Percentiles rank a stretch among this genome's conserved stretches.
Conservation (phyloP, 768 basidiomycete genomes). For the Hygrocybe punicea region DNA sequence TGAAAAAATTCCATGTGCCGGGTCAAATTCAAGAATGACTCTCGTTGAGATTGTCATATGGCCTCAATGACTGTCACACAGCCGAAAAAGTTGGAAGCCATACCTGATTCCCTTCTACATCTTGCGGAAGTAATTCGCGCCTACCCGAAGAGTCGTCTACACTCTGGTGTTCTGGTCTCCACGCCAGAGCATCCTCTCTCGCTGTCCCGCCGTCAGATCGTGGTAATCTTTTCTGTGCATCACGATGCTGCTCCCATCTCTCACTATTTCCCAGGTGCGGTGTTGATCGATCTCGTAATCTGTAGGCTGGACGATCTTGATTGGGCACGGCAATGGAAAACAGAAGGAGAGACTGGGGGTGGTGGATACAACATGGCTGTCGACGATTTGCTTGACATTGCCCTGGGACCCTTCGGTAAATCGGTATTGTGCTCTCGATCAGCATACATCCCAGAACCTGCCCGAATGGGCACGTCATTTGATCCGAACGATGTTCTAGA, state of each 20-base stretch:
- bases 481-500: conserved; percentile 16
- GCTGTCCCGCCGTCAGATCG: neutral
- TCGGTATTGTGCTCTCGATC: conserved; percentile 21
- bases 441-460: conserved; percentile 29
- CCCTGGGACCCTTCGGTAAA: conserved; percentile 27
- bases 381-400: conserved; percentile 23
- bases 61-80: neutral
- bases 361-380: neutral
- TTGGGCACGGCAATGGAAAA: neutral
- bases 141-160: conserved; percentile 1
- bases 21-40: neutral
- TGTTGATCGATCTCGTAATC: conserved; percentile 10
- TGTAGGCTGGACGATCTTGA: neutral
- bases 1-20: conserved; percentile 24
- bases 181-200: conserved; percentile 1
- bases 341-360: conserved; percentile 6
- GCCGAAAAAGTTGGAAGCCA: neutral
- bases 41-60: neutral
- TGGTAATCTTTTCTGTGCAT: neutral
- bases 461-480: conserved; percentile 9
- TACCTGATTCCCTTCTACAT: conserved; percentile 5
- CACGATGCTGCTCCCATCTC: conserved; percentile 1
- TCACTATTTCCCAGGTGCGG: conserved; percentile 2
- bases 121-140: neutral
- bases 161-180: conserved; percentile 1